Conservation (phyloP, 345 rosid genomes). For the Populus ilicifolia region DNA sequence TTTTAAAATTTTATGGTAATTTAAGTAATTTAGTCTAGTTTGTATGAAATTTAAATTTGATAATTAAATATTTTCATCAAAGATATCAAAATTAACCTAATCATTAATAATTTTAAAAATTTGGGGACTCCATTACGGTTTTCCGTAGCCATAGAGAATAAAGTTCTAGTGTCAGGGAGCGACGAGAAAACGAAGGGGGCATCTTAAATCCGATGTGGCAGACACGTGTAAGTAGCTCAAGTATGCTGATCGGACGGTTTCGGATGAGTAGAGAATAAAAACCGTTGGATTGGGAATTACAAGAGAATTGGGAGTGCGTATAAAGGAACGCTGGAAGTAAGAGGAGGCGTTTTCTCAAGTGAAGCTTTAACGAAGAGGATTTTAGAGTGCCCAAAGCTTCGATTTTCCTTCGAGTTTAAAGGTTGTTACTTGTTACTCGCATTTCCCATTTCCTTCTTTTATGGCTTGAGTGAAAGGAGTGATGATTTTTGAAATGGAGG, state of each 20-base stretch:
- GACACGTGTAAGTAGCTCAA: conserved; percentile 19
- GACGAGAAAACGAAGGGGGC: background rate
- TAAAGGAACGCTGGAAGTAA: background rate
- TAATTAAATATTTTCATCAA: too few species aligned
- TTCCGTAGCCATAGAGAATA: too few species aligned
- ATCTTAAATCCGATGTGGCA: conserved; percentile 25
- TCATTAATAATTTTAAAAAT: too few species aligned
- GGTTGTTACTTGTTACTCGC: background rate
- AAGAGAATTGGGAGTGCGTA: conserved; percentile 8
- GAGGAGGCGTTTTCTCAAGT: conserved; percentile 22
- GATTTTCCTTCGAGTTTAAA: background rate
- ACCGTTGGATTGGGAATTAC: conserved; percentile 20
- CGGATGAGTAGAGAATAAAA: background rate
- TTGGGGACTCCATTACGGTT: too few species aligned
- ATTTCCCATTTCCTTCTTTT: background rate
- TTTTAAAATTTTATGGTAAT: too few species aligned
- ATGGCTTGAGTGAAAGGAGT: too few species aligned
- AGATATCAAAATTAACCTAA: too few species aligned
- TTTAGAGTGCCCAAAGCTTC: background rate
- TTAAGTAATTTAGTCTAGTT: too few species aligned
- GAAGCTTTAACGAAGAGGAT: conserved; percentile 27
- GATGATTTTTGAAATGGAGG: too few species aligned
- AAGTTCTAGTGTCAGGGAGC: background rate
- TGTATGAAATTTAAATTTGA: too few species aligned
- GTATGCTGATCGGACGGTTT: conserved; percentile 28